Evolutionary conservation across 441 rosid genomes (phyloP).

Genomic region (Pelargonium exstipulatum): DNA sequence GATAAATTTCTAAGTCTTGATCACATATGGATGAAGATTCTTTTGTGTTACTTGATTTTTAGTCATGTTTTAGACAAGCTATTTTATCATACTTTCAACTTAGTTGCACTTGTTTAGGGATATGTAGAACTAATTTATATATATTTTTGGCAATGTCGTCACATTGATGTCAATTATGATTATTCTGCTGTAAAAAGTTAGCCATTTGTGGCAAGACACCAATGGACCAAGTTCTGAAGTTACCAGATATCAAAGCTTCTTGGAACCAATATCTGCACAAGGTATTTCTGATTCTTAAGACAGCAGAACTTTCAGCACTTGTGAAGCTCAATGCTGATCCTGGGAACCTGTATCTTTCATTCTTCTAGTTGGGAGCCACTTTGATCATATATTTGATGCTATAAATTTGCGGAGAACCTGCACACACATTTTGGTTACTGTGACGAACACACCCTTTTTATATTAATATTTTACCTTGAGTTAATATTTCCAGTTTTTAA

Average conservation of each 20-base stretch:
- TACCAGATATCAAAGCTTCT: conserved; percentile 16
- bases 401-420: conserved; percentile 27
- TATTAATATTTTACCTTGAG: conserved; percentile 10
- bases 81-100: conserved; percentile 1
- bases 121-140: neutral
- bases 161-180: conserved; percentile 10
- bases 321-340: conserved; percentile 24
- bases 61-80: neutral
- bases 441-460: conserved; percentile 14
- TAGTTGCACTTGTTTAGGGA: conserved; percentile 1
- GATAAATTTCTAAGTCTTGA: conserved; percentile 2
- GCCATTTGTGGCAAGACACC: conserved; percentile 19
- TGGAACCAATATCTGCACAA: conserved; percentile 11
- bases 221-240: conserved; percentile 27
- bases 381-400: conserved; percentile 22
- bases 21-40: neutral
- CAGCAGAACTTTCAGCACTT: conserved; percentile 21
- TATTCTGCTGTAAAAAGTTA: neutral
- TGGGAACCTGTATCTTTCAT: conserved; percentile 23
- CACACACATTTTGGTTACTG: conserved; percentile 23
- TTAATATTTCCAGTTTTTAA: conserved; percentile 6
- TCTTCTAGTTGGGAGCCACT: conserved; percentile 21
- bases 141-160: neutral
- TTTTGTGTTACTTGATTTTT: neutral
- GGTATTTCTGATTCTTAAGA: conserved; percentile 12